Evolutionary conservation across 352 stramenopile species (phyloP).

Genomic region (Globisporangium splendens): DNA sequence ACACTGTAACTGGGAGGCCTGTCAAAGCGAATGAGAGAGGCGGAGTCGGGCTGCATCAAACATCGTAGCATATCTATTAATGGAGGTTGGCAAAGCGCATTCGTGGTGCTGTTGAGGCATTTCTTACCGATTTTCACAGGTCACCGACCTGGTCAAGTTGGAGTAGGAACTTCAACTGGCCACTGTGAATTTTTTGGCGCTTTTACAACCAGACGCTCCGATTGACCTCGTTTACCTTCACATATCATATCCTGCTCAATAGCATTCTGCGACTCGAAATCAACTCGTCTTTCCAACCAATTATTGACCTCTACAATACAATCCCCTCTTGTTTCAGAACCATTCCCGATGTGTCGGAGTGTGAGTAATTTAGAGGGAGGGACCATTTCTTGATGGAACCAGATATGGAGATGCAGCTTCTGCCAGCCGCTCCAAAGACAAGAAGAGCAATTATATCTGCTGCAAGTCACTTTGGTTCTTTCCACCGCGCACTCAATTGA

Average conservation of each 20-base stretch:
- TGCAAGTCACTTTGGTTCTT: conserved; percentile 1
- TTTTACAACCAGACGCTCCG: background rate
- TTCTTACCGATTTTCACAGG: background rate
- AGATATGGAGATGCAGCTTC: background rate
- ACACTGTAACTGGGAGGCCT: no score
- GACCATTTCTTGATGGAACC: conserved; percentile 6
- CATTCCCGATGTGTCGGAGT: background rate
- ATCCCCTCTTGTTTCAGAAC: background rate
- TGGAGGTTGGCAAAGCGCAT: no score
- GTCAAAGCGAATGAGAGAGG: no score
- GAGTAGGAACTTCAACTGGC: background rate
- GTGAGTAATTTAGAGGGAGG: conserved; percentile 8
- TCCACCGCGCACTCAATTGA: background rate
- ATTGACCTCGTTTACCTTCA: background rate
- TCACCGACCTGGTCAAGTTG: background rate
- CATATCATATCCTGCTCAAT: background rate
- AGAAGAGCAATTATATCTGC: no score
- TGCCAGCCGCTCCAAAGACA: no score
- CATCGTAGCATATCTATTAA: no score
- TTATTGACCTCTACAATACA: background rate
- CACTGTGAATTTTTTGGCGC: background rate
- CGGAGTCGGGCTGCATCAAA: no score
- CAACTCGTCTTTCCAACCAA: no score
- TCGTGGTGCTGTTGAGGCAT: no score
- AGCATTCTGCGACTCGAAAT: background rate